Conservation (phyloP, 2,329 filamentous ascomycete species). For the Ceratocystis papillata region DNA sequence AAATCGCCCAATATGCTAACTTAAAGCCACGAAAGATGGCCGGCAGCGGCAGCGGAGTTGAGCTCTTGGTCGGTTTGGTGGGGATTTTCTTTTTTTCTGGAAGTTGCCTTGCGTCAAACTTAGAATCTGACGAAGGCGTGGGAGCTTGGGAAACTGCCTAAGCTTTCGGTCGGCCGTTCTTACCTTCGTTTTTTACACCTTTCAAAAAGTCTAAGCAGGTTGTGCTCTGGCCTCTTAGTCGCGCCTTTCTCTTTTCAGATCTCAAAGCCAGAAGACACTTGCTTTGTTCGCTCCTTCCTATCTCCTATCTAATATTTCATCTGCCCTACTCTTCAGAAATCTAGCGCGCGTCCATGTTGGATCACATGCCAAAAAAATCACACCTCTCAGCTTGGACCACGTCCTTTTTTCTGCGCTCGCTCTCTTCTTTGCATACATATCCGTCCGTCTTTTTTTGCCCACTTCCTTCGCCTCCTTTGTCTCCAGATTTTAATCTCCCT, state of each 20-base stretch:
- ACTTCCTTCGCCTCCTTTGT: conserved; percentile 4
- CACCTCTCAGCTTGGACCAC: neutral
- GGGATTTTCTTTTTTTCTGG: neutral
- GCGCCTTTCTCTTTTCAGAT: neutral
- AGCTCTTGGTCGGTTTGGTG: neutral
- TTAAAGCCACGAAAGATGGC: neutral
- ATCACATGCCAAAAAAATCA: conserved; percentile 17
- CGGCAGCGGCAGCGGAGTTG: neutral
- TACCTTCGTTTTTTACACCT: neutral
- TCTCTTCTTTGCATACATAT: neutral
- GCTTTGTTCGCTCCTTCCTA: neutral
- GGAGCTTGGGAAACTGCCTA: neutral
- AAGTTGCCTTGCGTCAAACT: neutral
- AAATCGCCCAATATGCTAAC: neutral
- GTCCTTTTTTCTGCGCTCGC: neutral
- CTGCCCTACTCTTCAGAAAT: neutral
- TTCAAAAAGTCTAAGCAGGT: neutral
- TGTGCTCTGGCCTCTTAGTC: conserved; percentile 1
- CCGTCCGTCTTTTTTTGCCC: neutral
- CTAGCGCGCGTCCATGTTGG: neutral
- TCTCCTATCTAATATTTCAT: neutral
- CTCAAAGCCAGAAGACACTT: neutral
- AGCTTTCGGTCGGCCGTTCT: neutral
- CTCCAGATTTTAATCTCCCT: neutral
- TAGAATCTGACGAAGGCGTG: neutral